Evolutionary conservation across 345 rosid species (phyloP).

Genomic region (Camelina neglecta): DNA sequence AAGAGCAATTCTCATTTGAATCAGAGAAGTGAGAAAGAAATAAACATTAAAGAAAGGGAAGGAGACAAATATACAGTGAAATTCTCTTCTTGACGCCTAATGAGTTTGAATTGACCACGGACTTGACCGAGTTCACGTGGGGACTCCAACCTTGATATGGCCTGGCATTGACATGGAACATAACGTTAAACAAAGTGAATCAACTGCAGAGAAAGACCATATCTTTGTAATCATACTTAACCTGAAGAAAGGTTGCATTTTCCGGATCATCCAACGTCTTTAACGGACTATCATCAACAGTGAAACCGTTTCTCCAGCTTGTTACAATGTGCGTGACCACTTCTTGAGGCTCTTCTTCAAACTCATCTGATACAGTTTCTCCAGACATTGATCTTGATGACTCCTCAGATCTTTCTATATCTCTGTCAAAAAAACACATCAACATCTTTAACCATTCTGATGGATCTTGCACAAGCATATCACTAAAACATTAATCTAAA

Average conservation of each 20-base stretch:
- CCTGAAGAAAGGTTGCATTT: constrained; percentile 68
- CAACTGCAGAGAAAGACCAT: neutral
- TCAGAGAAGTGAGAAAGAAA: neutral
- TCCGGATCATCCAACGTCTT: constrained; percentile 67
- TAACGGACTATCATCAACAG: constrained; percentile 64
- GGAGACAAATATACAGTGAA: constrained; percentile 44
- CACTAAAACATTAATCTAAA: constrained; percentile 44
- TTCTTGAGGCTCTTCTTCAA: constrained; percentile 19
- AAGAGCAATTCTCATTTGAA: neutral
- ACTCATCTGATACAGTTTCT: constrained; percentile 43
- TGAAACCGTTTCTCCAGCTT: constrained; percentile 80
- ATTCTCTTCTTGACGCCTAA: constrained; percentile 61
- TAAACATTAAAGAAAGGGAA: neutral
- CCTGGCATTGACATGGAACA: constrained; percentile 3
- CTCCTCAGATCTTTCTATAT: constrained; percentile 52
- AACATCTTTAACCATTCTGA: constrained; percentile 46
- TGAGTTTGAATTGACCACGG: constrained; percentile 55
- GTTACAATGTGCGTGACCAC: constrained; percentile 47
- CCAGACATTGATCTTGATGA: constrained; percentile 8
- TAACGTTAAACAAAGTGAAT: constrained; percentile 1
- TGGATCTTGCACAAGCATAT: constrained; percentile 67
- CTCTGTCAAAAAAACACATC: constrained; percentile 46
- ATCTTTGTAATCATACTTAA: constrained; percentile 22
- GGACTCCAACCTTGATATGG: constrained; percentile 54
- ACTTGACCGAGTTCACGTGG: constrained; percentile 62